These are phyloP conservation scores for Globisporangium spiculum DNA, from an alignment of 352 stramenopile genomes.

Conservation along the genomic window DNA sequence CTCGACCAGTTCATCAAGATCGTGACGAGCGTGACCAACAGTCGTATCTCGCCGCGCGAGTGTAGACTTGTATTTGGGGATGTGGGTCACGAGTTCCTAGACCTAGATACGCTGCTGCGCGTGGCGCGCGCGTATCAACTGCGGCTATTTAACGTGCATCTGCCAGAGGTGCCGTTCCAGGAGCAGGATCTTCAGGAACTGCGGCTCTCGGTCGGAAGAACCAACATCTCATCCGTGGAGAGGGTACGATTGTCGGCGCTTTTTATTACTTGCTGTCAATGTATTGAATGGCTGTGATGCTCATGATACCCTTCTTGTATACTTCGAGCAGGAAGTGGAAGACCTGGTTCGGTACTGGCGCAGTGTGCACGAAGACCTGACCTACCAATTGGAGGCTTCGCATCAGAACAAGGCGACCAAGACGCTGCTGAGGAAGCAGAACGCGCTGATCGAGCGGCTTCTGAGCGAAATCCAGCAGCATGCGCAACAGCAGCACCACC, in stretches of 20 bases:
- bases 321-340: constrained; percentile 42
- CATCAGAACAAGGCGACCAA: constrained; percentile 72
- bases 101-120: constrained; percentile 48
- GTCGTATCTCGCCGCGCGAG: constrained; percentile 42
- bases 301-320: background rate
- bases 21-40: constrained; percentile 54
- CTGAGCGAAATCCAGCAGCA: constrained; percentile 33
- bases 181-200: constrained; percentile 54
- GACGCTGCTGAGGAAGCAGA: constrained; percentile 51
- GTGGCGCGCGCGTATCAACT: constrained; percentile 63
- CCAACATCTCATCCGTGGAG: constrained; percentile 55
- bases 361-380: constrained; percentile 44
- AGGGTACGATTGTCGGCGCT: constrained; percentile 17
- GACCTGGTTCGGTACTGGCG: constrained; percentile 64
- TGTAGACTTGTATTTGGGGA: constrained; percentile 68
- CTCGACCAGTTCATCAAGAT: constrained; percentile 75
- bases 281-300: background rate
- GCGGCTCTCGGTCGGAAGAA: constrained; percentile 37
- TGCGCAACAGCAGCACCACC: constrained; percentile 14
- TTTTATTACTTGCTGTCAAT: background rate
- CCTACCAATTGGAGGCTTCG: constrained; percentile 46
- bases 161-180: constrained; percentile 47
- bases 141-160: constrained; percentile 41
- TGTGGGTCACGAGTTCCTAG: constrained; percentile 56
- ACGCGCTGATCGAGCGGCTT: constrained; percentile 50